These are phyloP conservation scores for Musa schizocarpa DNA, from an alignment of 176 grass and related monocot genomes.

Conservation along the genomic window DNA sequence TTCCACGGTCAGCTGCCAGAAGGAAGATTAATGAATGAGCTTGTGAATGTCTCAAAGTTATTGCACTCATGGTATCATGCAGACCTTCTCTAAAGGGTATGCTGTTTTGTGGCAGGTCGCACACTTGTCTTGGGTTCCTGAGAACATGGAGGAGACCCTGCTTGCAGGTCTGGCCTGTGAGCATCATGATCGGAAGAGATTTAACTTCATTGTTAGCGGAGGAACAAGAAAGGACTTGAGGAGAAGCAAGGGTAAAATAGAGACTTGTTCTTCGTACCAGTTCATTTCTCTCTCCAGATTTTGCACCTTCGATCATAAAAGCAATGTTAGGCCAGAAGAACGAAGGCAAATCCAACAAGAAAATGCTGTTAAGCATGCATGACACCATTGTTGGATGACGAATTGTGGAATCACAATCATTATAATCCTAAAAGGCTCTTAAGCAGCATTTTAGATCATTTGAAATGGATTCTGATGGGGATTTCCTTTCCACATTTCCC, in stretches of 20 bases:
- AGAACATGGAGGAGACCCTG: conserved; percentile 77
- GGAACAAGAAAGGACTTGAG: background rate
- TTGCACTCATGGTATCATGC: background rate
- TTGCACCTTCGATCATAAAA: conserved; percentile 37
- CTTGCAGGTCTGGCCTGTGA: conserved; percentile 62
- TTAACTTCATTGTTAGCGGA: conserved; percentile 1
- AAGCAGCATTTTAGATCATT: no score
- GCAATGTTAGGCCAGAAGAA: background rate
- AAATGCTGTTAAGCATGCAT: no score
- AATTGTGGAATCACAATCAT: no score
- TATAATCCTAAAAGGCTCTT: no score
- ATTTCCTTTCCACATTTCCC: no score
- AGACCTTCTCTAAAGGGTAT: conserved; percentile 85
- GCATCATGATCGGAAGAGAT: background rate
- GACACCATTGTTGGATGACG: no score
- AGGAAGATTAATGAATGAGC: background rate
- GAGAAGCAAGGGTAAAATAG: no score
- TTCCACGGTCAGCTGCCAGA: conserved; percentile 60
- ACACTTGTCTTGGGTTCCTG: conserved; percentile 83
- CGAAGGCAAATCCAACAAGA: no score
- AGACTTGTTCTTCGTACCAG: conserved; percentile 28
- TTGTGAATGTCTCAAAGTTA: background rate
- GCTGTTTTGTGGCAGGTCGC: conserved; percentile 76
- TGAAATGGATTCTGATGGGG: no score
- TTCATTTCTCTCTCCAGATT: conserved; percentile 50